Evolutionary conservation across 129 eudicot genomes (phyloP), one percentile per base, ranked within the genome.

Genomic region (Tanacetum coccineum): DNA sequence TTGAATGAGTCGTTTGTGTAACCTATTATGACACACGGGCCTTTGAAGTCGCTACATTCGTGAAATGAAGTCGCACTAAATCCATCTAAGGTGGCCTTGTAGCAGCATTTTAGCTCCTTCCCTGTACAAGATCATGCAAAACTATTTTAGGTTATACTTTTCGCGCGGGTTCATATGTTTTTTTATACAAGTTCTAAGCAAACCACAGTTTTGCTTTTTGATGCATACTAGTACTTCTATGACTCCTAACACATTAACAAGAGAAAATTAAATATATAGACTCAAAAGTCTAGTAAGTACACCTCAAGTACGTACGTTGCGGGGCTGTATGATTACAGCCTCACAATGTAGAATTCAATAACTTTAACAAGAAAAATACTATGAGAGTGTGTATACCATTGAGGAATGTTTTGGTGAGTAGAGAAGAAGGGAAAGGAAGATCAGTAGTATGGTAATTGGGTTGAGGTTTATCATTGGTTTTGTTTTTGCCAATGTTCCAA

Each of bases 11-110:
- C 47, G 62, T 82, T 47, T 54, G 97, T 91, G 85, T 88, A 86
- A 54, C 95, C 98, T 17, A 92, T 82, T 9, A 92, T 84, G 46
- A 88, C 98, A 75, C 98, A 92, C 0, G 96, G 96, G 44, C 98
- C 92, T 62, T 92, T 88, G 80, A 92, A 92, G 61, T 92, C 98
- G 46, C 87, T 73, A 62, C 82, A 82, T 46, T 76, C 75, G 36
- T 92, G 98, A 76, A 88, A 92, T 0, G 81, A 80, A 25, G 91
- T 83, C 50, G 96, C 98, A 32, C 96, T 86, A 55, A 92, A 92
- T 64, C 98, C 96, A 77, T 92, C 95, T 42, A 76, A 63, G 62
- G 86, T 85, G 62, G 96, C 98, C 73, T 83, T 92, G 78, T 92
- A 92, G 82, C 98, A 92, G 67, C 98, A 92, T 70, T 81, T 88